Conservation (phyloP, 768 basidiomycete species). For the Phaeotremella skinneri region DNA sequence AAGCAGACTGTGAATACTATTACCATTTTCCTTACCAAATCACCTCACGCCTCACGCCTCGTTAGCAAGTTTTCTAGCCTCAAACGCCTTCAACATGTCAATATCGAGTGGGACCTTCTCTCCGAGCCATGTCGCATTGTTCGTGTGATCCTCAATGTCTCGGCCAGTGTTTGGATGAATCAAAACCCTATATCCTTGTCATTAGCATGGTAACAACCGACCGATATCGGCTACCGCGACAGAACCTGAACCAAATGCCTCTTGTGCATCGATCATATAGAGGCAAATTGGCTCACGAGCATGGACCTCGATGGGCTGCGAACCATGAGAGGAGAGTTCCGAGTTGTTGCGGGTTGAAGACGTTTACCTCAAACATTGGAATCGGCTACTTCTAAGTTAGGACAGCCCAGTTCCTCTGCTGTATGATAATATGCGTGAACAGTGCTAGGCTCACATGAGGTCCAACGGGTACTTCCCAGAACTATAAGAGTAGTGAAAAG, state of each 20-base stretch:
- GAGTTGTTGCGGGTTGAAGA: neutral
- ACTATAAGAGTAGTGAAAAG: neutral
- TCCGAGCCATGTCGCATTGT: conserved; percentile 4
- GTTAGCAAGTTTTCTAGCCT: no score
- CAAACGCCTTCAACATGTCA: conserved; percentile 2
- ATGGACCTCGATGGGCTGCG: conserved; percentile 4
- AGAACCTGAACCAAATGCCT: no score
- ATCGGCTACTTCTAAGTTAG: conserved; percentile 1
- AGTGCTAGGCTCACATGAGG: neutral
- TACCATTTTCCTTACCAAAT: no score
- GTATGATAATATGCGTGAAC: neutral
- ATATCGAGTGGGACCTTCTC: conserved; percentile 4
- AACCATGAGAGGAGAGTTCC: conserved; percentile 3
- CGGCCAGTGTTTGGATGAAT: conserved; percentile 7
- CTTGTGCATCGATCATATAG: no score
- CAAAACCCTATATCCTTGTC: conserved; percentile 3
- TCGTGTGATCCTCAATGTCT: conserved; percentile 6
- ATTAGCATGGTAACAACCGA: no score
- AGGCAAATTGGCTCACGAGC: no score
- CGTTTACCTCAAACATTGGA: conserved; percentile 8
- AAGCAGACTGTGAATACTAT: no score
- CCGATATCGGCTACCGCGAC: no score
- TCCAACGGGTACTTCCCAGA: conserved; percentile 4
- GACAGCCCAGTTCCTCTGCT: neutral
- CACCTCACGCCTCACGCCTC: no score